These are phyloP conservation scores for Aspergillus sclerotiicarbonarius DNA, from an alignment of 495 filamentous ascomycete species.

Conservation along the genomic window DNA sequence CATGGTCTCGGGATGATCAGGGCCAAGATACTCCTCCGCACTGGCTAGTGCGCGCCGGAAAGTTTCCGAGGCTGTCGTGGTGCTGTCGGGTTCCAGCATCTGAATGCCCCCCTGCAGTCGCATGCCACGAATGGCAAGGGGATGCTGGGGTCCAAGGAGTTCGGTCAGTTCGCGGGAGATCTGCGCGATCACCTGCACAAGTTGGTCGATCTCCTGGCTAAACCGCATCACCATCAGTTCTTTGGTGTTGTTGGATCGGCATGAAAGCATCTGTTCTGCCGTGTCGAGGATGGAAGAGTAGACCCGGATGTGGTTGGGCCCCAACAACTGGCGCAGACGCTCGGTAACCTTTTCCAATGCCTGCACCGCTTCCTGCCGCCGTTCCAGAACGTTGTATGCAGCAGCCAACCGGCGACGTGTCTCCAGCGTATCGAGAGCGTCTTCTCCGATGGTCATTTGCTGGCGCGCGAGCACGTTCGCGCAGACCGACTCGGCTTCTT, in stretches of 20 bases:
- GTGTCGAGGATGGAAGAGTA: constrained; percentile 24
- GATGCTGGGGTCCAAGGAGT: constrained; percentile 24
- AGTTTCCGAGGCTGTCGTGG: constrained; percentile 29
- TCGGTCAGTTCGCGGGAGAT: constrained; percentile 25
- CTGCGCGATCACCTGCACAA: constrained; percentile 14
- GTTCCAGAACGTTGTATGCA: constrained; percentile 25
- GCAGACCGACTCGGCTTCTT: constrained; percentile 35
- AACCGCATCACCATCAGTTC: constrained; percentile 15
- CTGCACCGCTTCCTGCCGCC: constrained; percentile 26
- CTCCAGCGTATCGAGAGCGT: constrained; percentile 33
- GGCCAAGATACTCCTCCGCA: constrained; percentile 31
- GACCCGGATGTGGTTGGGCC: constrained; percentile 32
- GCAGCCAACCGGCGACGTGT: constrained; percentile 33
- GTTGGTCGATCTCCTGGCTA: constrained; percentile 18
- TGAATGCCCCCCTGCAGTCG: constrained; percentile 25
- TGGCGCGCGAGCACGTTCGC: constrained; percentile 39
- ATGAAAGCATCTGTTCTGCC: constrained; percentile 26
- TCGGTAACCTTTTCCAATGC: constrained; percentile 28
- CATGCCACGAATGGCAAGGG: constrained; percentile 29
- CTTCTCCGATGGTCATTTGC: constrained; percentile 39
- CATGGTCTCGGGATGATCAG: constrained; percentile 30
- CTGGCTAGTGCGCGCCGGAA: constrained; percentile 35
- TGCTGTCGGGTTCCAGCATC: constrained; percentile 18
- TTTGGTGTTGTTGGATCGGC: constrained; percentile 15
- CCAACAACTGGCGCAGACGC: constrained; percentile 25